These are phyloP conservation scores for Hyaloperonospora arabidopsidis DNA, from an alignment of 352 stramenopile species.

Conservation along the genomic window DNA sequence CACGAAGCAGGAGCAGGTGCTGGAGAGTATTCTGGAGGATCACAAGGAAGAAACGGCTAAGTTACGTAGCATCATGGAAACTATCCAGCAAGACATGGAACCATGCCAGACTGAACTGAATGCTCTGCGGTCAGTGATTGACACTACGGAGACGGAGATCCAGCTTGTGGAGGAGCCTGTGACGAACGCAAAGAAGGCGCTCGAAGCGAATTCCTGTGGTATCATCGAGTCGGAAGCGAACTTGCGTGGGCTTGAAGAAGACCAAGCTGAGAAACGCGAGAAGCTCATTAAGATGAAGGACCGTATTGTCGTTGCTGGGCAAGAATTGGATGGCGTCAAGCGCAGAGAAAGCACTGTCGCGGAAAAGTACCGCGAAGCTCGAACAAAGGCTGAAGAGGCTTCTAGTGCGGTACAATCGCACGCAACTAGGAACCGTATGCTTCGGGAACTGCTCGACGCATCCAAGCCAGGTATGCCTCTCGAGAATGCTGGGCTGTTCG, in stretches of 20 bases:
- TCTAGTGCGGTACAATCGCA: constrained; percentile 59
- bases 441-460: constrained; percentile 89
- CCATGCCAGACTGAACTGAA: constrained; percentile 69
- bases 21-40: constrained; percentile 77
- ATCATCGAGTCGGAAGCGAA: constrained; percentile 51
- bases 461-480: constrained; percentile 87
- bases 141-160: constrained; percentile 76
- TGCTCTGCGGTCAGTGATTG: constrained; percentile 61
- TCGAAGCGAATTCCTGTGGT: constrained; percentile 52
- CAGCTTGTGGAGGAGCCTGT: constrained; percentile 63
- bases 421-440: constrained; percentile 60
- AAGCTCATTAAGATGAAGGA: constrained; percentile 65
- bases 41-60: constrained; percentile 72
- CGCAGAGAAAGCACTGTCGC: constrained; percentile 39
- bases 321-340: constrained; percentile 65
- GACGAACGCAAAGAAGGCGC: constrained; percentile 71
- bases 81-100: constrained; percentile 71
- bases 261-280: constrained; percentile 44
- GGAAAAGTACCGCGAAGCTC: constrained; percentile 56
- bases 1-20: constrained; percentile 79
- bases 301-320: constrained; percentile 69
- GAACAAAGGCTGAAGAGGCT: constrained; percentile 72
- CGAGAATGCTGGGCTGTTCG: constrained; percentile 87
- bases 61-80: constrained; percentile 67
- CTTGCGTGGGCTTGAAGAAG: constrained; percentile 52